Evolutionary conservation across 192 early-diverging fungal species (phyloP), one percentile per base, ranked within the genome.

Genomic region (Coemansia umbellata): DNA sequence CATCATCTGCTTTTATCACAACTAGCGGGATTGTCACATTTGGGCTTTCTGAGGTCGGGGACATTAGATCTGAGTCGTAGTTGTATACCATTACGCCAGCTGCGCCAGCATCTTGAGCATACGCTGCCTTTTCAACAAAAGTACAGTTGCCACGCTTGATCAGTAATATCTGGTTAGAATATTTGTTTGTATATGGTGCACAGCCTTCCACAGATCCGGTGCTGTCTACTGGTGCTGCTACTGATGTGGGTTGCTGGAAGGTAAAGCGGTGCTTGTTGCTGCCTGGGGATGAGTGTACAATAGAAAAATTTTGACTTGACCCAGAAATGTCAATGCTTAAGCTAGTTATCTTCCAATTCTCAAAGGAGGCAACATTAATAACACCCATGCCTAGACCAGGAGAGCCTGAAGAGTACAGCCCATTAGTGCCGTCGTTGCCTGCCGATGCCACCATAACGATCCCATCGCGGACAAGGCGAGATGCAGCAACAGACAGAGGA

Each of bases 121-220:
- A 69, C 0, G 37, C 49, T 4, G 81, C 60, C 71, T 92, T 92
- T 31, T 76, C 61, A 6, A 66, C 76, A 61, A 89, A 87, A 1
- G 71, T 78, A 49, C 90, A 92, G 19, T 57, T 67, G 2, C 88
- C 89, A 36, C 88, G 85, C 24, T 81, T 81, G 37, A 91, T 69
- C 31, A 92, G 55, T 17, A 71, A 74, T 17, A 87, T 78, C 50
- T 84, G 77, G 1, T 74, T 76, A 0, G 28, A 55, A 22, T 87
- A 51, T 31, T 55, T 50, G 6, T 36, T 37, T 5, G 37, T 40
- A 53, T 82, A 77, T 15, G 73, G 18, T 10, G 53, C 49, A 47
- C 89, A 89, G 0, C 76, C 87, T 39, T 87, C 85, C 23, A 68
- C 66, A 0, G 73, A 58, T 9, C 77, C 67, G 13, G 66, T 55